phyloP scores from a whole-genome alignment of 2,329 filamentous ascomycete genomes.

The Penicillium brasilianum region DNA sequence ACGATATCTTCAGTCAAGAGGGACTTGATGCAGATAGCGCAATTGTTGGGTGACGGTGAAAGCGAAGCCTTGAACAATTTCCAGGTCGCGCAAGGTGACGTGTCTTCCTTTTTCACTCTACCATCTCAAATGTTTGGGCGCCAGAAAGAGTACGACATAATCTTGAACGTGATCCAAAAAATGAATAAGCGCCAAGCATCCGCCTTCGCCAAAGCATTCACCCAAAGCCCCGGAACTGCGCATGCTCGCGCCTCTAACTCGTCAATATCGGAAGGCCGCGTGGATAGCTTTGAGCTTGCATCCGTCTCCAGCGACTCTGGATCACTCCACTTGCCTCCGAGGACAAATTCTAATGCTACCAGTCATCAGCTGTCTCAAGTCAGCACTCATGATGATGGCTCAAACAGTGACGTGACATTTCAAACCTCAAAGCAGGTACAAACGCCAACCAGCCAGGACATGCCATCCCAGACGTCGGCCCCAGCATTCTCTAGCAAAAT shows the following conservation, averaged over 20 bases:
- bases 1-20: constrained; percentile 84
- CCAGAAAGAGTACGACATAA: constrained; percentile 69
- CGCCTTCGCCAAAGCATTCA: constrained; percentile 37
- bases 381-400: constrained; percentile 42
- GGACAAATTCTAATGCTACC: constrained; percentile 45
- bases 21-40: constrained; percentile 76
- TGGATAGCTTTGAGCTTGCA: constrained; percentile 54
- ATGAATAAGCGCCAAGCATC: constrained; percentile 69
- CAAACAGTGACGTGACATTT: constrained; percentile 42
- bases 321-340: constrained; percentile 47
- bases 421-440: constrained; percentile 38
- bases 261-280: constrained; percentile 57
- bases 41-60: constrained; percentile 77
- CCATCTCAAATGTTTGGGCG: constrained; percentile 82
- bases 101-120: constrained; percentile 90
- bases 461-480: constrained; percentile 13
- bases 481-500: constrained; percentile 31
- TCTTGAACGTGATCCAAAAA: constrained; percentile 76
- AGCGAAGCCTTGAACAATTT: constrained; percentile 72
- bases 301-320: constrained; percentile 63
- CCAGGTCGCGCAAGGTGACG: constrained; percentile 79
- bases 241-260: constrained; percentile 59
- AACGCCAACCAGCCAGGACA: constrained; percentile 19
- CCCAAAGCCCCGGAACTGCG: constrained; percentile 47
- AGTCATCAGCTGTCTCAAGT: constrained; percentile 36